phyloP scores from a whole-genome alignment of 148 eudicot genomes.

The Arbutus unedo region DNA sequence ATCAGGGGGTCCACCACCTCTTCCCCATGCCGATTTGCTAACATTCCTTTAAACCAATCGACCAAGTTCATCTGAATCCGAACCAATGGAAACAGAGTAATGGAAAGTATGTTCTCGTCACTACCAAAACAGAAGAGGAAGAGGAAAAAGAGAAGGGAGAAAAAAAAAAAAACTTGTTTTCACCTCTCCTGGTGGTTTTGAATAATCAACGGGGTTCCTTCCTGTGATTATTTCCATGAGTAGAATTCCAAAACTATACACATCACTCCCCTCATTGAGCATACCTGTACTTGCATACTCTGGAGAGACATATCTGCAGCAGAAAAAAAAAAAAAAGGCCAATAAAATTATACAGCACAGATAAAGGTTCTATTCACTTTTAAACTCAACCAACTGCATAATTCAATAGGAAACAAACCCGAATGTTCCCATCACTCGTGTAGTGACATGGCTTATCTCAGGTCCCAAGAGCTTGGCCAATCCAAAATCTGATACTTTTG shows the following conservation, averaged over 20 bases:
- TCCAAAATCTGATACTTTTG: slow-evolving; percentile 95
- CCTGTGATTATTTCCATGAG: slow-evolving; percentile 93
- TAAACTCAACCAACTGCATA: neutral
- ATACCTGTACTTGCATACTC: slow-evolving; percentile 99
- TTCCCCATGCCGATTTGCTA: slow-evolving; percentile 78
- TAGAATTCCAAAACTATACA: slow-evolving; percentile 88
- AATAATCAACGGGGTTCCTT: slow-evolving; percentile 84
- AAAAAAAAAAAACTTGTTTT: neutral
- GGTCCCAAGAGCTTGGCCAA: slow-evolving; percentile 91
- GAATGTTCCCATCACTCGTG: slow-evolving; percentile 97
- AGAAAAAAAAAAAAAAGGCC: neutral
- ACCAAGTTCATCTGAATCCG: slow-evolving; percentile 83
- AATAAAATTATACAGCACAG: neutral
- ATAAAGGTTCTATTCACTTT: neutral
- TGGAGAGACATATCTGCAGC: slow-evolving; percentile 83
- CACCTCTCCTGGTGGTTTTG: slow-evolving; percentile 94
- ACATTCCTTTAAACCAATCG: slow-evolving; percentile 96
- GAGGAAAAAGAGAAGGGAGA: neutral
- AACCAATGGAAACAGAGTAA: slow-evolving; percentile 1
- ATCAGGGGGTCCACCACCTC: slow-evolving; percentile 70
- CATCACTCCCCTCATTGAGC: slow-evolving; percentile 88
- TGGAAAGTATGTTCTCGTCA: neutral
- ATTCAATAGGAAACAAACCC: slow-evolving; percentile 51
- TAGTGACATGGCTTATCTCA: slow-evolving; percentile 85
- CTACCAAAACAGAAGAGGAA: neutral